Percentiles rank a stretch among this genome's conserved stretches.
phyloP scores from a whole-genome alignment of 106 monocot species.

The Phalaenopsis equestris region DNA sequence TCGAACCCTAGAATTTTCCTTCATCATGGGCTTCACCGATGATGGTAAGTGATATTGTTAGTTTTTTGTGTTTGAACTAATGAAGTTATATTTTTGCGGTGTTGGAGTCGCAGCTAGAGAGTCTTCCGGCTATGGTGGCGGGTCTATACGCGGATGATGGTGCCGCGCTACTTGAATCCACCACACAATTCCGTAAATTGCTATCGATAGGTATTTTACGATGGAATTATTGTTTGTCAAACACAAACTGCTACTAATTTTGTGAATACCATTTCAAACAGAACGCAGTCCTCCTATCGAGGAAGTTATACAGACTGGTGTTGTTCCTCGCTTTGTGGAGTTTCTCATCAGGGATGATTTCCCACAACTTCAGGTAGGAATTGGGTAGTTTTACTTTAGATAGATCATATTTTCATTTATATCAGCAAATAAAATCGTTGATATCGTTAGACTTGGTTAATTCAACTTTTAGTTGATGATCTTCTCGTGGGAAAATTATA shows the following conservation, averaged over 20 bases:
- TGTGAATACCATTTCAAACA: slow-evolving; percentile 10
- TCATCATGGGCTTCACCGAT: slow-evolving; percentile 6
- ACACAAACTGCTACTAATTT: slow-evolving; percentile 1
- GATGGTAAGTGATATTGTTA: not conserved
- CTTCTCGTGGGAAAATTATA: not conserved
- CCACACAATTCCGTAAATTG: slow-evolving; percentile 63
- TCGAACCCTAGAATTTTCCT: not conserved
- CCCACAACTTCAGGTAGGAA: slow-evolving; percentile 64
- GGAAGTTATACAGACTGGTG: slow-evolving; percentile 61
- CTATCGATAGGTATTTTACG: slow-evolving; percentile 51
- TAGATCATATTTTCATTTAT: not conserved
- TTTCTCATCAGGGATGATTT: slow-evolving; percentile 62
- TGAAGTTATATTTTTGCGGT: not conserved
- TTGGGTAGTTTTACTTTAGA: not conserved
- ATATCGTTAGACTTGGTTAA: not conserved
- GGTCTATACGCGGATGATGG: slow-evolving; percentile 48
- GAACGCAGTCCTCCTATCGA: slow-evolving; percentile 72
- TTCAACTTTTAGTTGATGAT: not conserved
- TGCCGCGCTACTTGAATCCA: slow-evolving; percentile 42
- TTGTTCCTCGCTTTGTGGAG: slow-evolving; percentile 64
- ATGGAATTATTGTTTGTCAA: not conserved
- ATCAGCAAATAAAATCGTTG: not conserved
- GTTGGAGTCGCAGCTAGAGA: slow-evolving; percentile 31
- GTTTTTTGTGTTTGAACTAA: not conserved
- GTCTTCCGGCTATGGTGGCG: slow-evolving; percentile 55